phyloP scores from a whole-genome alignment of 2,329 filamentous ascomycete species.

The Scedosporium aurantiacum region DNA sequence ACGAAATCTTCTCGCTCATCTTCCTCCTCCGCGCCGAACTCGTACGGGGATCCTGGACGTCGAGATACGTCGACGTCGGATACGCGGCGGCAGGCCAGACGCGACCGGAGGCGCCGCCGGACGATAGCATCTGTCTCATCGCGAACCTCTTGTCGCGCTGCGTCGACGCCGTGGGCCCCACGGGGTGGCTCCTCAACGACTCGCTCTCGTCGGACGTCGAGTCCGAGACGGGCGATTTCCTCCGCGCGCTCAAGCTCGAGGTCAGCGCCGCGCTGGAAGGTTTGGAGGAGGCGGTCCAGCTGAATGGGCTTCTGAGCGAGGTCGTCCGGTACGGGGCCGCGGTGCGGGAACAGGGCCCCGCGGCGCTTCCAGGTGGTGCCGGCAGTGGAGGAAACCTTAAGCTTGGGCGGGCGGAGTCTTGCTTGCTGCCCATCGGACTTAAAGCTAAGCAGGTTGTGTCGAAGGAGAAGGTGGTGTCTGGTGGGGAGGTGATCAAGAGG shows the following conservation, averaged over 20 bases:
- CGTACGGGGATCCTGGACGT: conserved; percentile 65
- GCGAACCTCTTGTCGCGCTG: conserved; percentile 61
- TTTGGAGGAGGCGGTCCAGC: conserved; percentile 55
- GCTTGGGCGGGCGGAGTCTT: conserved; percentile 2
- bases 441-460: conserved; percentile 44
- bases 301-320: conserved; percentile 55
- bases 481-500: conserved; percentile 59
- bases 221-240: conserved; percentile 43
- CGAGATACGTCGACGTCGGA: conserved; percentile 53
- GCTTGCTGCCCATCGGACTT: conserved; percentile 61
- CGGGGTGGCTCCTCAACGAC: conserved; percentile 61
- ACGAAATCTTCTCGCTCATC: conserved; percentile 62
- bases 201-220: conserved; percentile 39
- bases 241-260: conserved; percentile 55
- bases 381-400: neutral
- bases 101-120: conserved; percentile 35
- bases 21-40: conserved; percentile 63
- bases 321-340: conserved; percentile 49
- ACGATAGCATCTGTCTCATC: conserved; percentile 60
- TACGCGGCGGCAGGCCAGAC: conserved; percentile 21
- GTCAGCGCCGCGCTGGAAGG: conserved; percentile 62
- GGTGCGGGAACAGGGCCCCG: conserved; percentile 14
- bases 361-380: neutral
- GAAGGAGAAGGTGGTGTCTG: conserved; percentile 48
- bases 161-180: conserved; percentile 63